Evolutionary conservation across 2,329 filamentous ascomycete species (phyloP).

Genomic region (Talaromyces albobiverticillius): DNA sequence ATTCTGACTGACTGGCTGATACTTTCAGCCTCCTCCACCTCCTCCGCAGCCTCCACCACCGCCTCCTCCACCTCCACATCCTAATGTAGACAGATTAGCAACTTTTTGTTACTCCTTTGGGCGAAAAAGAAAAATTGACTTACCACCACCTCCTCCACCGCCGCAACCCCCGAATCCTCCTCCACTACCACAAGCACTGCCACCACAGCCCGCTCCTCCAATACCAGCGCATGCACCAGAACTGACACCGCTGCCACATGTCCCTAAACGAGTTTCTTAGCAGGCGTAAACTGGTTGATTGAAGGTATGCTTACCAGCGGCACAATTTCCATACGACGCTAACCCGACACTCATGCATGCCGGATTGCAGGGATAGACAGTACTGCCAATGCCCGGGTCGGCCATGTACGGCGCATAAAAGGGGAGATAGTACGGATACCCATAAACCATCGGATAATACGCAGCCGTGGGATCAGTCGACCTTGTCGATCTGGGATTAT

Average conservation of each 20-base stretch:
- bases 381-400: conserved; percentile 40
- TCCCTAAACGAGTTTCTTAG: conserved; percentile 45
- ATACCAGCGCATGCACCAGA: conserved; percentile 36
- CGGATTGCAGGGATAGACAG: conserved; percentile 45
- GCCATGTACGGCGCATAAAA: conserved; percentile 48
- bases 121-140: background rate
- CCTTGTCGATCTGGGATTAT: conserved; percentile 30
- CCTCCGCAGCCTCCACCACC: conserved; percentile 25
- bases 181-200: conserved; percentile 35
- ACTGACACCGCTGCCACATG: conserved; percentile 42
- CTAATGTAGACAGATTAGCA: background rate
- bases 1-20: too few species aligned
- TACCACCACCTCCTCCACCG: conserved; percentile 40
- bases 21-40: conserved; percentile 22
- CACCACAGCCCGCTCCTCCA: conserved; percentile 24
- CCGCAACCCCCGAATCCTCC: conserved; percentile 45
- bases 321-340: conserved; percentile 48
- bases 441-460: conserved; percentile 40
- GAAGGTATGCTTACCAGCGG: too few species aligned
- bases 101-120: conserved; percentile 6
- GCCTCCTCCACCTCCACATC: conserved; percentile 17
- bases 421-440: conserved; percentile 45
- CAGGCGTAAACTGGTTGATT: too few species aligned
- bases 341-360: conserved; percentile 40
- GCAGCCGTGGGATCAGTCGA: conserved; percentile 21